Conservation (phyloP, 495 filamentous ascomycete genomes). For the Pseudoneurospora amorphoporcata region DNA sequence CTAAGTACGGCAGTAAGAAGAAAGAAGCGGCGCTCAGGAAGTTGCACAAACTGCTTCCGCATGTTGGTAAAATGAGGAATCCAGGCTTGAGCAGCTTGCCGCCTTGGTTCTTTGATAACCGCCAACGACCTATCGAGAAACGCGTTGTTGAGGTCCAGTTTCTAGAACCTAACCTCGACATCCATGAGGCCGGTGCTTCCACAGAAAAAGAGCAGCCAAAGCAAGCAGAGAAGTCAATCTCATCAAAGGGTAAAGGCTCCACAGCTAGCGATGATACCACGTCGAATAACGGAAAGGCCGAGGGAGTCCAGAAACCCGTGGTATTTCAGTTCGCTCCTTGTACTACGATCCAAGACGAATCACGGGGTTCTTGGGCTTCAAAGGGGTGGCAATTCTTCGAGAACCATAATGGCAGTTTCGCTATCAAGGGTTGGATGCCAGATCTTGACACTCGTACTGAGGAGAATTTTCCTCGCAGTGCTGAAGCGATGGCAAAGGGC, state of each 20-base stretch:
- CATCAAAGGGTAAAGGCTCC: neutral
- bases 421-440: conserved; percentile 23
- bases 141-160: conserved; percentile 5
- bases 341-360: conserved; percentile 4
- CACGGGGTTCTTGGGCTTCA: conserved; percentile 13
- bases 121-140: neutral
- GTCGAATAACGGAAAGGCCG: neutral
- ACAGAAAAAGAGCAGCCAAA: neutral
- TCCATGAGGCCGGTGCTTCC: conserved; percentile 7
- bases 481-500: conserved; percentile 23
- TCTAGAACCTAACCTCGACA: conserved; percentile 19
- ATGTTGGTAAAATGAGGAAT: conserved; percentile 18
- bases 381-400: conserved; percentile 17
- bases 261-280: neutral
- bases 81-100: conserved; percentile 23
- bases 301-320: neutral
- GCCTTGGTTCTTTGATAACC: conserved; percentile 9
- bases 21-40: conserved; percentile 9
- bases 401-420: conserved; percentile 19
- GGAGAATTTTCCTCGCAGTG: conserved; percentile 24
- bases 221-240: neutral
- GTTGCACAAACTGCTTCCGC: conserved; percentile 11
- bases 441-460: conserved; percentile 15
- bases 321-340: conserved; percentile 8
- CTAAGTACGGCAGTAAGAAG: conserved; percentile 2